Evolutionary conservation across 2,329 filamentous ascomycete genomes (phyloP), one percentile per base, ranked within the genome.

Genomic region (Exophiala mesophila): DNA sequence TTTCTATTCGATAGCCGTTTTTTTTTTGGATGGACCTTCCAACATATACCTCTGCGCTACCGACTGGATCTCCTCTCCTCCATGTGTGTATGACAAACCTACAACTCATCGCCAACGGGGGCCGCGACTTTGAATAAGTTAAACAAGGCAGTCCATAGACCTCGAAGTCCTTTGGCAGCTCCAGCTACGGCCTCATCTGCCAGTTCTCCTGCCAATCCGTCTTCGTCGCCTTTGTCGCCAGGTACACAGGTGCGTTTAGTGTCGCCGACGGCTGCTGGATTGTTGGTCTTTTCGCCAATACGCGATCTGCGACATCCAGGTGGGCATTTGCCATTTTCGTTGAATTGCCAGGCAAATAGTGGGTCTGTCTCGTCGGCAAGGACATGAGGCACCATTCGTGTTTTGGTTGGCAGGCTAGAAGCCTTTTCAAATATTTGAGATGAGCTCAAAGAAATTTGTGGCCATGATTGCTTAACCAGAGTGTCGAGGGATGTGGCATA

Each of bases 271-370:
- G 7, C 23, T 12, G 23, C 23, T 6, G 12, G 7, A 26, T 12
- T 26, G 23, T 12, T 26, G 7, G 7, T n/a, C 12, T 34, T 17
- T 17, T 34, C 32, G 6, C 6, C 16, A 5, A n/a, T 17, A 18
- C 32, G 15, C 32, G 32, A 13, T 9, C 17, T 15, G 7, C 32
- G 32, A 28, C 45, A 48, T 4, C 41, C 41, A 1, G 18, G n/a
- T 9, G 45, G 45, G 39, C 45, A 48, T 24, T 8, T 16, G 12
- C 37, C 41, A n/a, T 20, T n/a, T 51, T 72, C 59, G 32, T 19
- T 34, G 57, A 64, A 76, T 61, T 78, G 76, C 76, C 74, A 80
- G 18, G 55, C 48, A 57, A 78, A 78, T 47, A 66, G 71, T 5
- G 60, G 59, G 57, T 78, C 71, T 29, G 74, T 78, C 62, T 78